These are phyloP conservation scores for Lachancea kluyveri DNA, from an alignment of 805 yeast species.

Conservation along the genomic window DNA sequence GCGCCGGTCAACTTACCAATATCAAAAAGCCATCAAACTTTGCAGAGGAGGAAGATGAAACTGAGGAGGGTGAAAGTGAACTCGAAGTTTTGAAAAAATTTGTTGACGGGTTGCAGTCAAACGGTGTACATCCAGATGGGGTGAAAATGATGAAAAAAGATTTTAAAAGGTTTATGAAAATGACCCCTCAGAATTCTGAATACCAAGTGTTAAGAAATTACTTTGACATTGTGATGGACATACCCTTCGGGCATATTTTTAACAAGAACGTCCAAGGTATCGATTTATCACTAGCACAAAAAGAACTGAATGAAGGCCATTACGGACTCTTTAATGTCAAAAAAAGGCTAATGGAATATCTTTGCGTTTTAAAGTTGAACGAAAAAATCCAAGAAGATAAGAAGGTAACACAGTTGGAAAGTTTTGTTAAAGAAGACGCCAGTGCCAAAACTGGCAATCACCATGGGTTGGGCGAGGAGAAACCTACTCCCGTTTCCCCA, in stretches of 20 bases:
- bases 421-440: too few relatives aligned
- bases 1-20: background rate
- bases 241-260: constrained; percentile 59
- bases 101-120: constrained; percentile 19
- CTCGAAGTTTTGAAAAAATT: constrained; percentile 30
- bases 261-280: constrained; percentile 32
- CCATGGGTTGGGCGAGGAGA: background rate
- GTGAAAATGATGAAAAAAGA: constrained; percentile 39
- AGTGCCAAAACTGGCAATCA: constrained; percentile 3
- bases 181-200: constrained; percentile 51
- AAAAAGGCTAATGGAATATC: constrained; percentile 67
- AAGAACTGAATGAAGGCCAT: constrained; percentile 67
- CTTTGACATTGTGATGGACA: constrained; percentile 57
- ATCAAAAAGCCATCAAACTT: constrained; percentile 5
- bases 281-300: constrained; percentile 46
- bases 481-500: too few relatives aligned
- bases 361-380: constrained; percentile 65
- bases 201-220: constrained; percentile 60
- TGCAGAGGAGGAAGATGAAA: constrained; percentile 33
- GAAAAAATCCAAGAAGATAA: constrained; percentile 17
- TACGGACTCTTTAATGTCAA: constrained; percentile 72
- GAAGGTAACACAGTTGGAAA: constrained; percentile 1
- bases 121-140: constrained; percentile 36
- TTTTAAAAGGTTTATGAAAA: constrained; percentile 46
- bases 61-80: constrained; percentile 37